These are phyloP conservation scores for Cladophialophora chaetospira DNA, from an alignment of 2,329 filamentous ascomycete species.

Conservation along the genomic window DNA sequence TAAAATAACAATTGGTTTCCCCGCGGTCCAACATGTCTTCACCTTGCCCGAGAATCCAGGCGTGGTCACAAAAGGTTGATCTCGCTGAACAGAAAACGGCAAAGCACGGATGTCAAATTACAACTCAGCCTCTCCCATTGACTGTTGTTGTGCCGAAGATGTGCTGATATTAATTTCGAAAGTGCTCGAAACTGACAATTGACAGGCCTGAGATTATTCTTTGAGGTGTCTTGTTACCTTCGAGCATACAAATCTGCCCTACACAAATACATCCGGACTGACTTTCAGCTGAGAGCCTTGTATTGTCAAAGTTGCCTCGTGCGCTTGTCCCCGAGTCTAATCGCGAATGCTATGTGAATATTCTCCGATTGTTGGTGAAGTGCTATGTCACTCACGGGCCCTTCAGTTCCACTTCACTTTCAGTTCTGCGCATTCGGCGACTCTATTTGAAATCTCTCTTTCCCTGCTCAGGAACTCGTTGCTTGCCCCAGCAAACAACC, in stretches of 20 bases:
- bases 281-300: neutral
- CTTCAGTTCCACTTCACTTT: too few relatives aligned
- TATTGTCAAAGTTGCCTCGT: too few relatives aligned
- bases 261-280: neutral
- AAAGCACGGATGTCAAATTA: slow-evolving; percentile 99
- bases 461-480: too few relatives aligned
- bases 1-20: neutral
- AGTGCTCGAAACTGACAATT: slow-evolving; percentile 30
- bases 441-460: too few relatives aligned
- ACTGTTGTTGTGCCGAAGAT: slow-evolving; percentile 98
- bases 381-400: too few relatives aligned
- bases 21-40: neutral
- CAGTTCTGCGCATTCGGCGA: too few relatives aligned
- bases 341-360: too few relatives aligned
- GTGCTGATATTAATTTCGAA: slow-evolving; percentile 71
- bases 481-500: too few relatives aligned
- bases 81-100: neutral
- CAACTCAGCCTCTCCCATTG: slow-evolving; percentile 76
- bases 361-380: too few relatives aligned
- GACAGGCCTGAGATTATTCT: slow-evolving; percentile 27
- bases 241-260: slow-evolving; percentile 13
- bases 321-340: too few relatives aligned
- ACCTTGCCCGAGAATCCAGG: neutral
- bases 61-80: neutral
- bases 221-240: slow-evolving; percentile 30